Base-by-base conservation (phyloP, 2,329 filamentous ascomycete genomes). In the Cercospora zeina region DNA sequence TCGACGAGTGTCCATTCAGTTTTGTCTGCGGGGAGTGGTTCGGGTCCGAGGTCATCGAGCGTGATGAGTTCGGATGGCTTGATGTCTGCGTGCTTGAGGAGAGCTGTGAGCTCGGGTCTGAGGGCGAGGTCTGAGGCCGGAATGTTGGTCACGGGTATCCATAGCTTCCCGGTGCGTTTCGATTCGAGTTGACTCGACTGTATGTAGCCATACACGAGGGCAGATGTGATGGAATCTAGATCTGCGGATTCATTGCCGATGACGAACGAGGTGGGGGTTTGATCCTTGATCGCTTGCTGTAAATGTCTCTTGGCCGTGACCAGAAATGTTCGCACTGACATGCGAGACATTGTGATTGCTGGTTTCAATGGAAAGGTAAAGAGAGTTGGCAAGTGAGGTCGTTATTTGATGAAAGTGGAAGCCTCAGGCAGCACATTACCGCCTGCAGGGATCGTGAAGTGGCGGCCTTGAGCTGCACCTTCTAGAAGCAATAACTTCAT, bases 181-280 rank as follows among this genome's bases (percentile, higher is more conserved):
- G 69, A 70, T 51, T 77, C 80, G 3, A 83, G 77, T 4, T 81
- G 74, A 71, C 86, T 82, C 34, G 85, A 88, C 66, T 86, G 85
- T 37, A 93, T 79, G 75, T 93, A 95, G 61, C 90, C 89, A 63
- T 89, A 85, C 27, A 93, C 76, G 16, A 95, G 77, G 27, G 90
- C 85, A 30, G 86, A 88, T 74, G 88, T 90, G 68, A 95, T 83
- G 1, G 90, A 93, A 77, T 95, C 90, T 59, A 95, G 86, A 69
- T 95, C 90, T 89, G 81, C 81, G 56, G 80, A 82, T 70, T 83
- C 81, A 67, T 83, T 83, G 65, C 81, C 81, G 65, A 83, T 78
- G 14, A 83, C 81, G 62, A 83, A 75, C 3, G 79, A 80, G 31
- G 82, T 71, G 27, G 76, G 77, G 27, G 77, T 72, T 47, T 74